A percentile compares a stretch with the other conserved stretches of the same genome.
Conservation (phyloP, 495 filamentous ascomycete genomes). For the Penicillium coffeae region DNA sequence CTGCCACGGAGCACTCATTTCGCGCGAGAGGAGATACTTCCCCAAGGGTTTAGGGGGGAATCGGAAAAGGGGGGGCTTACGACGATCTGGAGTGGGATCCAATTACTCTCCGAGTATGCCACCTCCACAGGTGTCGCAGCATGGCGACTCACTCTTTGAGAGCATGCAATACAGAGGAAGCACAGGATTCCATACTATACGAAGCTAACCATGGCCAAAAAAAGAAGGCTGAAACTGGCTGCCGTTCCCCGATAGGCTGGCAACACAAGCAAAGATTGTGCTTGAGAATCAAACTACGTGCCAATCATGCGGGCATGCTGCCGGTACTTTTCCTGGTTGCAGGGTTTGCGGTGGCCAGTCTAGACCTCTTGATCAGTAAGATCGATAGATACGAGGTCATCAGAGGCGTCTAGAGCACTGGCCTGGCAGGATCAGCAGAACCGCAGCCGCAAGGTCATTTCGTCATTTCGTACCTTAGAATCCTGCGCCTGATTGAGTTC, state of each 20-base stretch:
- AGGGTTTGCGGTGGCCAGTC: background rate
- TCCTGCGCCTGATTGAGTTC: constrained; percentile 8
- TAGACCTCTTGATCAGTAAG: background rate
- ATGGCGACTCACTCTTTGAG: background rate
- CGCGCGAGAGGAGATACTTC: background rate
- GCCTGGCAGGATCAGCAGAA: background rate
- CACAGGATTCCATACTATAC: background rate
- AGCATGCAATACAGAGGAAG: background rate
- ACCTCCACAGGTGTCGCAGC: background rate
- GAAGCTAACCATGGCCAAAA: background rate
- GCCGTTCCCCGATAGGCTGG: constrained; percentile 20
- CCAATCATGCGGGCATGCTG: background rate
- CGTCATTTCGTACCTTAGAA: background rate
- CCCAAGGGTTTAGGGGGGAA: background rate
- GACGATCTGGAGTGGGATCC: constrained; percentile 6
- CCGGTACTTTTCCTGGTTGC: background rate
- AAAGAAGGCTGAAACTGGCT: constrained; percentile 16
- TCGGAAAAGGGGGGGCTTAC: background rate
- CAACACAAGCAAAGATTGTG: constrained; percentile 9
- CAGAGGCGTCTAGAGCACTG: background rate
- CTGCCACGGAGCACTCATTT: no score
- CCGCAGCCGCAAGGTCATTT: background rate
- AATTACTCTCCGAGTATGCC: constrained; percentile 2
- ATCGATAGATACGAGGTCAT: background rate
- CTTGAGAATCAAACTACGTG: constrained; percentile 12